Conservation (phyloP, 805 yeast genomes). For the Metschnikowia bowlesiae region DNA sequence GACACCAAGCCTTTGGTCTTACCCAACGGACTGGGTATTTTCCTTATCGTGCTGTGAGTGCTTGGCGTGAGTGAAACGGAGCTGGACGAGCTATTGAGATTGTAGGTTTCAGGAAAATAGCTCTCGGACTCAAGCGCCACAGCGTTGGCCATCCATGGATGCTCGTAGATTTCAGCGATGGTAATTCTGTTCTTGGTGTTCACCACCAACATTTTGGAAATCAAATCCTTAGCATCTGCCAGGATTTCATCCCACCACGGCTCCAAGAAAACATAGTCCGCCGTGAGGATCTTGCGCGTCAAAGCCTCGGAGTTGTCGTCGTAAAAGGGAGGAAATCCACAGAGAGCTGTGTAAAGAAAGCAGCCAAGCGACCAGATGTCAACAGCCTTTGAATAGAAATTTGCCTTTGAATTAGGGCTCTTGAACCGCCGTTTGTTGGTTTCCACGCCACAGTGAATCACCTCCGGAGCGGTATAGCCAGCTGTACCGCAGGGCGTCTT, state of each 20-base stretch:
- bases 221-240: constrained; percentile 63
- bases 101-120: constrained; percentile 14
- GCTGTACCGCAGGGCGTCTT: constrained; percentile 99
- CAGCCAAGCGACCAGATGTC: constrained; percentile 99
- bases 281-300: constrained; percentile 75
- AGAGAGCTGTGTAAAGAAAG: constrained; percentile 83
- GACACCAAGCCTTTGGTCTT: constrained; percentile 11
- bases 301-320: constrained; percentile 72
- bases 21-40: constrained; percentile 8
- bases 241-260: constrained; percentile 92
- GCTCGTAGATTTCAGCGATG: constrained; percentile 64
- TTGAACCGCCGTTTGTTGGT: constrained; percentile 25
- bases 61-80: not conserved
- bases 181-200: constrained; percentile 66
- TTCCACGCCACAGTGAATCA: constrained; percentile 75
- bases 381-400: constrained; percentile 76
- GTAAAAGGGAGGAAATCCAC: constrained; percentile 98
- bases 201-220: constrained; percentile 62
- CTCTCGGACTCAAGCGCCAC: constrained; percentile 11
- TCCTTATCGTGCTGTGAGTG: constrained; percentile 6
- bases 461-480: constrained; percentile 98
- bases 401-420: constrained; percentile 12
- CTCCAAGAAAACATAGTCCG: constrained; percentile 67
- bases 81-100: not conserved
- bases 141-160: constrained; percentile 61